Conservation (phyloP, 1,284 basidiomycete genomes). For the Heterobasidion parviporum region DNA sequence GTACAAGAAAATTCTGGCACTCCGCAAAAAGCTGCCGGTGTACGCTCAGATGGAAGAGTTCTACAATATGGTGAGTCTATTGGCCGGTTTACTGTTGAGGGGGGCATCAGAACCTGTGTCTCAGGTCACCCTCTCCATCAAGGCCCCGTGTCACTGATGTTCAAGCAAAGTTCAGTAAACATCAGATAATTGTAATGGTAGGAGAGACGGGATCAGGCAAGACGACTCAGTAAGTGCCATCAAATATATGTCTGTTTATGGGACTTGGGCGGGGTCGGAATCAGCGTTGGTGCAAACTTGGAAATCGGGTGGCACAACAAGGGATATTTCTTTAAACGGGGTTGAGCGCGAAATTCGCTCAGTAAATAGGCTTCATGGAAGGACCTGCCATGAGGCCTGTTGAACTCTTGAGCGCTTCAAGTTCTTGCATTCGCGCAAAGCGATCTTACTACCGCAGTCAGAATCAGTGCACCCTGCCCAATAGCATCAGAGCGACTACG, state of each 20-base stretch:
- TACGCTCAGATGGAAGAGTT: slow-evolving; percentile 3
- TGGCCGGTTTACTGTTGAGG: not conserved
- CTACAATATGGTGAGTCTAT: slow-evolving; percentile 1
- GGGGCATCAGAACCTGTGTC: slow-evolving; percentile 3
- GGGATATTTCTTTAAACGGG: no score
- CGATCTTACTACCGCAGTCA: no score
- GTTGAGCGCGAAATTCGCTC: no score
- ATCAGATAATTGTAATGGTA: slow-evolving; percentile 5
- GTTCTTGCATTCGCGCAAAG: no score
- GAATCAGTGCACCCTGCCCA: no score
- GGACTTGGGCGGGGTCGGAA: not conserved
- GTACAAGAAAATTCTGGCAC: not conserved
- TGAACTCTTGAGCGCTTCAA: no score
- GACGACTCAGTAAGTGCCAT: slow-evolving; percentile 1
- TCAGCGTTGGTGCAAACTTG: not conserved
- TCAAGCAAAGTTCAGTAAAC: slow-evolving; percentile 3
- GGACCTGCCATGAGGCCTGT: no score
- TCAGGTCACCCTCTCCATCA: slow-evolving; percentile 1
- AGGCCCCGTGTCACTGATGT: slow-evolving; percentile 1
- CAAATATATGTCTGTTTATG: not conserved
- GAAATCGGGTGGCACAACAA: no score
- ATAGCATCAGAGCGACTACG: no score
- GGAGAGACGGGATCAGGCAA: slow-evolving; percentile 4
- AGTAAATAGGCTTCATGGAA: no score
- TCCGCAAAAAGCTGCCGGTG: slow-evolving; percentile 1